Percentiles rank a stretch among this genome's conserved stretches.
phyloP scores from a whole-genome alignment of 495 filamentous ascomycete genomes.

The Penicillium paxilli region DNA sequence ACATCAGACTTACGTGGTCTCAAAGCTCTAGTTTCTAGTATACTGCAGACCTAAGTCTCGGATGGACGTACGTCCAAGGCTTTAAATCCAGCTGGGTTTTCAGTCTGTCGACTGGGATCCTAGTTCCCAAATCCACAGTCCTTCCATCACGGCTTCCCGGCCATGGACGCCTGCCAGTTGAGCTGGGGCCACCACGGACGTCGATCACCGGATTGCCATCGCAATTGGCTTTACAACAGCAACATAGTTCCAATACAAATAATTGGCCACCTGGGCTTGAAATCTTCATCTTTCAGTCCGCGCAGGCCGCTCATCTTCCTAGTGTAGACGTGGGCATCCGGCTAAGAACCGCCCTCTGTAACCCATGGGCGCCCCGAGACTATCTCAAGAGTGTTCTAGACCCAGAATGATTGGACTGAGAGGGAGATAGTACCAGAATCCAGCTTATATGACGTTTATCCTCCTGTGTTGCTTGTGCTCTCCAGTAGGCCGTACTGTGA shows the following conservation, averaged over 20 bases:
- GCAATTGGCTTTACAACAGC: background rate
- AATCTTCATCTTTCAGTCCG: background rate
- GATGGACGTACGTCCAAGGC: constrained; percentile 1
- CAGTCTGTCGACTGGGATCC: constrained; percentile 1
- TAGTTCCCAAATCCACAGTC: background rate
- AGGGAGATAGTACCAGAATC: constrained; percentile 6
- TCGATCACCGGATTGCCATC: background rate
- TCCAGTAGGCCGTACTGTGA: constrained; percentile 5
- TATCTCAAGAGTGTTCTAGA: constrained; percentile 7
- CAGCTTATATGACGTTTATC: constrained; percentile 7
- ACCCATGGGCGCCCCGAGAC: background rate
- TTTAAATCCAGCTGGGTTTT: constrained; percentile 1
- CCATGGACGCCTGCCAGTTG: background rate
- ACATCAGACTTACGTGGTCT: background rate
- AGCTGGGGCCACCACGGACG: background rate
- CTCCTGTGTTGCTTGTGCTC: constrained; percentile 10
- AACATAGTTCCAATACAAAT: background rate
- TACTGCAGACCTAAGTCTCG: constrained; percentile 1
- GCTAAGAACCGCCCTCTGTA: background rate
- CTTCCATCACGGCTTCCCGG: constrained; percentile 1
- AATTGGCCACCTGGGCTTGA: background rate
- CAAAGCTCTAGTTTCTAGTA: background rate
- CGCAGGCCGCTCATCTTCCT: background rate
- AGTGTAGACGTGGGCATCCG: background rate
- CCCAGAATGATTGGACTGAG: no score